Conservation (phyloP, 169 alveolate genomes). For the Cryptosporidium baileyi region DNA sequence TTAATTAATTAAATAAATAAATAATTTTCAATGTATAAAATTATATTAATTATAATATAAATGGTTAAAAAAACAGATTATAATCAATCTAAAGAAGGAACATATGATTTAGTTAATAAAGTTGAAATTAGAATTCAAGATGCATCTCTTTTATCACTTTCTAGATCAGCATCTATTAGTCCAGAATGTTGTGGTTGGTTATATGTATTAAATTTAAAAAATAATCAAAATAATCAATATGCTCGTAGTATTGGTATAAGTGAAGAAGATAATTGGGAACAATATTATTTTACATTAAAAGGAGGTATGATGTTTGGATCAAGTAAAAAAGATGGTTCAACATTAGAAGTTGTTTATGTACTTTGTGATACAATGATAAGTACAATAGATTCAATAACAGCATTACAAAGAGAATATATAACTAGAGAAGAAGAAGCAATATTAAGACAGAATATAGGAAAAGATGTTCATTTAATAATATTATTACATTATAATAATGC, state of each 20-base stretch:
- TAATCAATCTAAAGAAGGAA: constrained; percentile 23
- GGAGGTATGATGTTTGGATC: constrained; percentile 70
- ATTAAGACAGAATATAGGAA: constrained; percentile 46
- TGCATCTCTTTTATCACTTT: constrained; percentile 57
- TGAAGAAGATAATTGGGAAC: constrained; percentile 66
- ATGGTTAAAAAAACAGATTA: neutral
- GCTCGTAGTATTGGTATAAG: neutral
- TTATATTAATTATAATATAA: no score
- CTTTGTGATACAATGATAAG: constrained; percentile 52
- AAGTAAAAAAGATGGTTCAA: constrained; percentile 64
- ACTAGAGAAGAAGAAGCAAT: constrained; percentile 59
- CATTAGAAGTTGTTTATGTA: constrained; percentile 63
- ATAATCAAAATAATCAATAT: neutral
- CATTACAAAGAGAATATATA: constrained; percentile 59
- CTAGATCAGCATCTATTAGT: constrained; percentile 45
- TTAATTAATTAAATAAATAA: no score
- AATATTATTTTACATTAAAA: constrained; percentile 30
- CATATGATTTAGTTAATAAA: constrained; percentile 23
- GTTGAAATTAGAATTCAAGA: constrained; percentile 64
- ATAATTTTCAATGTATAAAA: no score
- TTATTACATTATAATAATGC: constrained; percentile 26
- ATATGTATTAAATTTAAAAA: constrained; percentile 35
- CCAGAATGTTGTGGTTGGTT: constrained; percentile 71
- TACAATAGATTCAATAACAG: constrained; percentile 60
- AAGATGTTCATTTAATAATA: constrained; percentile 48